A percentile compares a stretch with the other conserved stretches of the same genome.
These are phyloP conservation scores for Silene uniflora DNA, from an alignment of 148 eudicot genomes.

Conservation along the genomic window DNA sequence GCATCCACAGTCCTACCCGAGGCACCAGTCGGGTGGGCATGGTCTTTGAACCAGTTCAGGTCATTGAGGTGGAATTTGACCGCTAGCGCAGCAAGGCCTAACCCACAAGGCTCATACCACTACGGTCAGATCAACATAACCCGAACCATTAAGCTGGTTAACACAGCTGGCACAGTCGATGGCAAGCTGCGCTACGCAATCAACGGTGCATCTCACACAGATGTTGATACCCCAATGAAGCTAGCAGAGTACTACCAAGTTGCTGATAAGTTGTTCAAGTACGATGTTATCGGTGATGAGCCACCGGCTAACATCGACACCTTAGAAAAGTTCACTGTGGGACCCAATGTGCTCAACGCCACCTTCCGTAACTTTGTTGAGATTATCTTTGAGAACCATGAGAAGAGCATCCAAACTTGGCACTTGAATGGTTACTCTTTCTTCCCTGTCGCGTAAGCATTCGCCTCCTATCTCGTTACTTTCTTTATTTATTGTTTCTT, in stretches of 20 bases:
- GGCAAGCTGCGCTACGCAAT: constrained; percentile 66
- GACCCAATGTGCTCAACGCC: constrained; percentile 32
- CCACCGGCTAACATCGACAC: constrained; percentile 30
- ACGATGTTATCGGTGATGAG: constrained; percentile 35
- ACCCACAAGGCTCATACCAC: constrained; percentile 75
- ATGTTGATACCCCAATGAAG: constrained; percentile 54
- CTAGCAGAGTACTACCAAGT: constrained; percentile 50
- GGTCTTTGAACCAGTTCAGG: constrained; percentile 74
- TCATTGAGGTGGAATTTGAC: constrained; percentile 69
- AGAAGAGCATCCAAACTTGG: constrained; percentile 43
- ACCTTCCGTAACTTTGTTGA: constrained; percentile 41
- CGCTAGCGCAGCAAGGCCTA: constrained; percentile 74
- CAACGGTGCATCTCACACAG: constrained; percentile 53
- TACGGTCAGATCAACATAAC: constrained; percentile 64
- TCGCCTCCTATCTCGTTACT: background rate
- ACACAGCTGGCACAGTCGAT: constrained; percentile 31
- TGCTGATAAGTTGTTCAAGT: constrained; percentile 43
- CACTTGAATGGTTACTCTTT: constrained; percentile 51
- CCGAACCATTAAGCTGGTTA: constrained; percentile 58
- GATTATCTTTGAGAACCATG: constrained; percentile 51
- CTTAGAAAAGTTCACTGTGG: constrained; percentile 17
- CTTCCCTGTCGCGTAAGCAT: constrained; percentile 47
- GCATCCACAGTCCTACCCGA: constrained; percentile 46
- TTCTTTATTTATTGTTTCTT: background rate
- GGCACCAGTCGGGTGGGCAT: constrained; percentile 47